A percentile compares a stretch with the other conserved stretches of the same genome.
Evolutionary conservation across 2,329 filamentous ascomycete genomes (phyloP).

Genomic region (Fonsecaea erecta): DNA sequence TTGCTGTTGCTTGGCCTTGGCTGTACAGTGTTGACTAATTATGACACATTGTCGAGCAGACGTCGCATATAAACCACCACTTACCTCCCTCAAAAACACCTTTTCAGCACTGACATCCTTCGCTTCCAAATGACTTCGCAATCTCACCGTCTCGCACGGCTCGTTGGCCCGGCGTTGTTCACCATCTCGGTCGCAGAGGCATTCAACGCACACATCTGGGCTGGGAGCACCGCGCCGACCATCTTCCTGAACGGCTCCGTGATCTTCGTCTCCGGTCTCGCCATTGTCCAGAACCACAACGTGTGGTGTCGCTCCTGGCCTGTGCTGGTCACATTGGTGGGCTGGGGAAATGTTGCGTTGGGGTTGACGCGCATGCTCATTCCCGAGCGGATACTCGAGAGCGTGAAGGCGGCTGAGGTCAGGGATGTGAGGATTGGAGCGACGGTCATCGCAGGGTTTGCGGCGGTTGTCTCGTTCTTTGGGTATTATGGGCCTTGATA

Average conservation of each 20-base stretch:
- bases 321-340: constrained; percentile 16
- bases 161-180: constrained; percentile 15
- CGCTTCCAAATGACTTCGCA: neutral
- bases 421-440: constrained; percentile 12
- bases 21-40: no score
- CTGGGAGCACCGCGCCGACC: constrained; percentile 9
- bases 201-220: constrained; percentile 18
- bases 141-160: constrained; percentile 15
- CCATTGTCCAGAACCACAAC: constrained; percentile 15
- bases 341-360: constrained; percentile 6
- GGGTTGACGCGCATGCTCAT: constrained; percentile 19
- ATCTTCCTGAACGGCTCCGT: constrained; percentile 20
- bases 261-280: constrained; percentile 13
- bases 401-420: constrained; percentile 3
- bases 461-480: constrained; percentile 1
- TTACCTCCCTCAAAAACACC: neutral
- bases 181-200: constrained; percentile 8
- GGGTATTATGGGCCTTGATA: neutral
- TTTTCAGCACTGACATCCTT: no score
- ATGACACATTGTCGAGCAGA: no score
- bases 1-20: no score
- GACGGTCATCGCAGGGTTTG: neutral
- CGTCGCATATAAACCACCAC: no score
- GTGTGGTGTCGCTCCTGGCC: constrained; percentile 11
- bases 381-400: constrained; percentile 24